phyloP scores from a whole-genome alignment of 2,329 filamentous ascomycete species.

The Fusarium sp. region DNA sequence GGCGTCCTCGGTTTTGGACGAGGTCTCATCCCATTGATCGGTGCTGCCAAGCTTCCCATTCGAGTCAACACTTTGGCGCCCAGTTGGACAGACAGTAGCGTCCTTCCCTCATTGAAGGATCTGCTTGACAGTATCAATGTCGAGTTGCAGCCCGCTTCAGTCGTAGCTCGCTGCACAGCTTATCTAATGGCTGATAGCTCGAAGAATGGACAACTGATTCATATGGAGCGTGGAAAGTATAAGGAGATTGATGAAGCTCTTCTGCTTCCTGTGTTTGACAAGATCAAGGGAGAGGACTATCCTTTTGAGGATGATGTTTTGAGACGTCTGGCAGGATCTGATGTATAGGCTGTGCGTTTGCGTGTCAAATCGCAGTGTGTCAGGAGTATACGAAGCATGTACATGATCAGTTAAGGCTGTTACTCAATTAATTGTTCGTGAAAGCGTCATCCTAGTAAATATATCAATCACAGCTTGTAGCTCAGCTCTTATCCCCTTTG shows the following conservation, averaged over 20 bases:
- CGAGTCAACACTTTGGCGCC: conserved; percentile 71
- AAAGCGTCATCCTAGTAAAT: no score
- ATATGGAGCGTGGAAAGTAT: conserved; percentile 63
- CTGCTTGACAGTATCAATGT: conserved; percentile 59
- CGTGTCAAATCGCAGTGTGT: no score
- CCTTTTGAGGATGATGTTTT: conserved; percentile 57
- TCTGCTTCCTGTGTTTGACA: conserved; percentile 54
- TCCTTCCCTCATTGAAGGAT: conserved; percentile 58
- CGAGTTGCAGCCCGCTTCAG: conserved; percentile 61
- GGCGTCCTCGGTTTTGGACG: conserved; percentile 69
- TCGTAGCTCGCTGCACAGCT: conserved; percentile 65
- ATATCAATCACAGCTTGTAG: no score
- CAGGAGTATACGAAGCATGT: no score
- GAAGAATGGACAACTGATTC: conserved; percentile 68
- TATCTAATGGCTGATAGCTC: conserved; percentile 65
- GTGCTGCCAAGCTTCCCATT: conserved; percentile 59
- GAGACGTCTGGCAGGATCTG: conserved; percentile 25
- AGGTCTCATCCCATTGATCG: conserved; percentile 59
- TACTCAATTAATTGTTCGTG: no score
- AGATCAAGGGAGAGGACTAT: conserved; percentile 53
- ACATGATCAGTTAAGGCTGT: no score
- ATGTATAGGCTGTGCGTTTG: not conserved
- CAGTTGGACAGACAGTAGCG: conserved; percentile 67
- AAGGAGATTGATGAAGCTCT: conserved; percentile 68
- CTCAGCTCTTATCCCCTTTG: no score